Base-by-base conservation (phyloP, 1,284 basidiomycete species). In the Pholiota adiposa region DNA sequence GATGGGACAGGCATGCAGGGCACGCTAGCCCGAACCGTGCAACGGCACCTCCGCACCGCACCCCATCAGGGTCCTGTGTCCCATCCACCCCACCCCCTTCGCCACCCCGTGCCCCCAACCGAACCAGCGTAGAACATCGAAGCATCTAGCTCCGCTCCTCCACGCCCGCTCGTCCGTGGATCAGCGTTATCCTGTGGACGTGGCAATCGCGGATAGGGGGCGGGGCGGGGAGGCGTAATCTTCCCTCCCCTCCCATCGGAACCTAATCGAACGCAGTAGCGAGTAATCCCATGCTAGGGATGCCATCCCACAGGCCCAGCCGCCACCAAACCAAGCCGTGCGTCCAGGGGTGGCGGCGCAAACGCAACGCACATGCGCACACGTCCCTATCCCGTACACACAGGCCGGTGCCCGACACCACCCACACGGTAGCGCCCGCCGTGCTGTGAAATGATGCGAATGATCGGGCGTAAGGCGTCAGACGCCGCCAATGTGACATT, bases 121-220 rank as follows among this genome's bases (percentile, higher is more conserved):
- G 36, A 62, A 62, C 21, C 21, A 50, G 50, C 31, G 51, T 40
- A 23, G 46, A 41, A 19, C 21, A 41, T 33, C 8, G 31, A 8
- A 33, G 31, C 49, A 11, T 31, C n/a, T 40, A 23, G 25, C 38
- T 4, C 38, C 50, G 50, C 50, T 16, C 31, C 50, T 34, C 6
- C 44, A 48, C 44, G 9, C 44, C 21, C 44, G 44, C 44, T 33
- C 49, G 49, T 51, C n/a, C 49, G 49, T 38, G 21, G 49, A 31
- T 31, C 44, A 48, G 19, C 12, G 44, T 9, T n/a, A n/a, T 21
- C n/a, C 12, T 11, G 44, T 11, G 36, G 51, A 40, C 34, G 40
- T 34, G 25, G 51, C 25, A 38, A 5, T n/a, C 36, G 16, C 21
- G 8, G 34, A 38, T 38, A 53, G 51, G 51, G 19, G 49, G 49